phyloP scores from a whole-genome alignment of 2,329 filamentous ascomycete genomes.

The Chaetomium sp. region DNA sequence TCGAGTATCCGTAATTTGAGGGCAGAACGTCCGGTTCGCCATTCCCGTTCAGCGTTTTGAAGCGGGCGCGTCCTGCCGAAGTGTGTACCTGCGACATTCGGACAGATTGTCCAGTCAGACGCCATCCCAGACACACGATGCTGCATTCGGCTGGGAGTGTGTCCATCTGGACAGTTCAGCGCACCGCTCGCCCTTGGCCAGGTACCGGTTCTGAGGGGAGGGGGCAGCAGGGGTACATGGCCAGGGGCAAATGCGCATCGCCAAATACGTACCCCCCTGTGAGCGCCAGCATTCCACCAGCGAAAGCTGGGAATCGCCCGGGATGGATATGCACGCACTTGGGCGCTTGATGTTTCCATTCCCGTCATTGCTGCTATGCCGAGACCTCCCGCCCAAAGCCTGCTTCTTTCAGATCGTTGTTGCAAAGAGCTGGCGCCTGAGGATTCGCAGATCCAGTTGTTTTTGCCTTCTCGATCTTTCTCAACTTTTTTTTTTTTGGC shows the following conservation, averaged over 20 bases:
- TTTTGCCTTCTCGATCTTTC: not conserved
- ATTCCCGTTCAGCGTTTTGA: too few relatives aligned
- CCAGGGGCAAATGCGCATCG: slow-evolving; percentile 14
- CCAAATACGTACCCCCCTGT: slow-evolving; percentile 10
- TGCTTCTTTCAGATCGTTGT: not conserved
- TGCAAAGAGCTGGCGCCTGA: not conserved
- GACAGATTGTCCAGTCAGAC: slow-evolving; percentile 12
- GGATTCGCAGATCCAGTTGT: not conserved
- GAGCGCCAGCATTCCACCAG: slow-evolving; percentile 9
- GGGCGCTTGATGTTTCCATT: not conserved
- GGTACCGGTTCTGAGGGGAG: slow-evolving; percentile 10
- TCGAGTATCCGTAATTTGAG: too few relatives aligned
- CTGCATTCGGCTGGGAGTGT: slow-evolving; percentile 13
- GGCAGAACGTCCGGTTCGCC: too few relatives aligned
- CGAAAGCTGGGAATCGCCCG: slow-evolving; percentile 1
- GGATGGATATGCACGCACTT: not conserved
- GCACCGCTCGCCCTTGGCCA: slow-evolving; percentile 2
- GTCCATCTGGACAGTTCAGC: not conserved
- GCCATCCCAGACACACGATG: slow-evolving; percentile 13
- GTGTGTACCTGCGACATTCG: not conserved
- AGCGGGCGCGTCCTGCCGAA: too few relatives aligned
- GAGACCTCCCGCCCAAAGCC: too few relatives aligned
- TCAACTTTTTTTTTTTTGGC: slow-evolving; percentile 11
- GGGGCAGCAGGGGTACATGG: slow-evolving; percentile 5
- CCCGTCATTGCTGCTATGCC: not conserved